These are phyloP conservation scores for Arabidopsis arenosa DNA, from an alignment of 345 rosid genomes.

Conservation along the genomic window DNA sequence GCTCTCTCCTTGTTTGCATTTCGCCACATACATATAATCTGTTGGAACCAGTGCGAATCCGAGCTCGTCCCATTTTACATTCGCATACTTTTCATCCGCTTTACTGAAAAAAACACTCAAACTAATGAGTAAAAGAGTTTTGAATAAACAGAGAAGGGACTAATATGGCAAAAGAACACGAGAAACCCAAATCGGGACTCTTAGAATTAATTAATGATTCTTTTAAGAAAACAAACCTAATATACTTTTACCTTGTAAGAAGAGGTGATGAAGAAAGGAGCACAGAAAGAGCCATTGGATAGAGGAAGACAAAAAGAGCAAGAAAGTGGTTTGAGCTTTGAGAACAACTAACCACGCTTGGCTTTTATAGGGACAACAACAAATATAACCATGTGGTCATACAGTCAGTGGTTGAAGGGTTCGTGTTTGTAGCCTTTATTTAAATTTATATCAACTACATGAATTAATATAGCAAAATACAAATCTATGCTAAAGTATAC, in stretches of 20 bases:
- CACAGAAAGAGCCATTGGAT: slow-evolving; percentile 32
- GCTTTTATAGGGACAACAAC: not conserved
- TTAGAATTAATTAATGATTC: not conserved
- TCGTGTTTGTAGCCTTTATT: no score
- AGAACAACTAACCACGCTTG: not conserved
- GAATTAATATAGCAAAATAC: no score
- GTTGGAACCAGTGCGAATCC: slow-evolving; percentile 37
- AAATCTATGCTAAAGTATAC: no score
- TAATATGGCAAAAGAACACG: not conserved
- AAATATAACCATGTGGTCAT: not conserved
- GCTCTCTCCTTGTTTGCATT: slow-evolving; percentile 42
- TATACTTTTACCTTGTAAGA: slow-evolving; percentile 28
- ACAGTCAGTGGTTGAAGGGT: no score
- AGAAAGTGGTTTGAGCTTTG: not conserved
- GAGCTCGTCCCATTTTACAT: slow-evolving; percentile 46
- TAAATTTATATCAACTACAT: no score
- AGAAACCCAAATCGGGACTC: not conserved
- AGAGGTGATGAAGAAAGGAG: slow-evolving; percentile 29
- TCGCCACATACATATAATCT: slow-evolving; percentile 44
- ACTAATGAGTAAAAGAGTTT: not conserved
- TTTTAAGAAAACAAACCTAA: not conserved
- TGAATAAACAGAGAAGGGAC: not conserved
- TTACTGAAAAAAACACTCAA: not conserved
- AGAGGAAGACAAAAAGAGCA: not conserved
- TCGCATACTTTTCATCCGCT: slow-evolving; percentile 31